phyloP scores from a whole-genome alignment of 345 rosid genomes.

The Toxicodendron radicans region DNA sequence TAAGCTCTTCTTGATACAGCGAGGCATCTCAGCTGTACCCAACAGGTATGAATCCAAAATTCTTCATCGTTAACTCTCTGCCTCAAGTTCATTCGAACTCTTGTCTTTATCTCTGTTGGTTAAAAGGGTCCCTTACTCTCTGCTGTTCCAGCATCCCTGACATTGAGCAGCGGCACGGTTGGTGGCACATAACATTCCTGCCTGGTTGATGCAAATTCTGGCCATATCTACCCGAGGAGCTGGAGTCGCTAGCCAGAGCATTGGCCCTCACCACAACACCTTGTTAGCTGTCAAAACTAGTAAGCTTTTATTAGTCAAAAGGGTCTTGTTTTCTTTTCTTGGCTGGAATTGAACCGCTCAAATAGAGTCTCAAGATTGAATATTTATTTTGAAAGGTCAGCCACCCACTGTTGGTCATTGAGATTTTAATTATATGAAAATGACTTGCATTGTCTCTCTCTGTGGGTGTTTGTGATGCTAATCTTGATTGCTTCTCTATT shows the following conservation, averaged over 20 bases:
- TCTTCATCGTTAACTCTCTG: background rate
- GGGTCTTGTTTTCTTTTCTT: background rate
- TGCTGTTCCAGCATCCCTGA: constrained; percentile 1
- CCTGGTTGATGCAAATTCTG: background rate
- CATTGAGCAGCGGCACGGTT: constrained; percentile 18
- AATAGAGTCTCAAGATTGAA: background rate
- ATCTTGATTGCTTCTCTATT: background rate
- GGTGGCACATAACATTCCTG: constrained; percentile 20
- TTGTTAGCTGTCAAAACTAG: constrained; percentile 1
- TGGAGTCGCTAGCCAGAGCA: background rate
- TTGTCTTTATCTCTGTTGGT: constrained; percentile 1
- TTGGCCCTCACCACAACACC: background rate
- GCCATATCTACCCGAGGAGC: background rate
- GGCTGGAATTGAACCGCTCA: background rate
- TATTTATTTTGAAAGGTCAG: background rate
- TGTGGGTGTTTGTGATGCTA: background rate
- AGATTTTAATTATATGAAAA: background rate
- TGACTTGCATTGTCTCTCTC: background rate
- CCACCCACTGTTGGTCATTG: background rate
- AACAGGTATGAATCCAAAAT: background rate
- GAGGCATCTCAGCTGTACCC: background rate
- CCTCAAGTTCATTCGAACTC: background rate
- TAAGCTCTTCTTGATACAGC: background rate
- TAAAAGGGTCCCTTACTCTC: background rate
- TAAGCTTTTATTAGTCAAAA: constrained; percentile 6